These are phyloP conservation scores for Iberis amara DNA, from an alignment of 441 rosid species.

Conservation along the genomic window DNA sequence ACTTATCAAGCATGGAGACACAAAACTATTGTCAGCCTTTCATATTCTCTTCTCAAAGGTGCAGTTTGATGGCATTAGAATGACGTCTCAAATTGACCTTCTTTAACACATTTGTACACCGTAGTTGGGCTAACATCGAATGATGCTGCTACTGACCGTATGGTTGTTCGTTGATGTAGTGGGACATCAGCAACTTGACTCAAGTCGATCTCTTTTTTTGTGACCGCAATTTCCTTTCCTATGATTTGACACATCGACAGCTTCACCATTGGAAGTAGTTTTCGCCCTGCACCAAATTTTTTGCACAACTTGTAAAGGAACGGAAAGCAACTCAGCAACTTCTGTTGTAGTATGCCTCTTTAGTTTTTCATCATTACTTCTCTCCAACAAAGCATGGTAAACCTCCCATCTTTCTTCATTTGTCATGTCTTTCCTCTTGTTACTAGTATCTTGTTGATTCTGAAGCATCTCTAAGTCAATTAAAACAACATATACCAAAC, in stretches of 20 bases:
- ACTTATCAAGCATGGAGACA: not conserved
- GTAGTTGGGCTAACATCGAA: no score
- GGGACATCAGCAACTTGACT: not conserved
- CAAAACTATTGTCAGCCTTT: not conserved
- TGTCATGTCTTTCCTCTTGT: not conserved
- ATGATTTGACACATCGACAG: not conserved
- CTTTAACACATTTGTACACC: not conserved
- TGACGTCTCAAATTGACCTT: not conserved
- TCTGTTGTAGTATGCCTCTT: not conserved
- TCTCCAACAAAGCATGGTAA: not conserved
- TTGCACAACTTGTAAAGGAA: not conserved
- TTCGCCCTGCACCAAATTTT: not conserved
- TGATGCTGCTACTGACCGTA: not conserved
- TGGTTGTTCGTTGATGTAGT: not conserved
- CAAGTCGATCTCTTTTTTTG: not conserved
- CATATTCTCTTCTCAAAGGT: not conserved
- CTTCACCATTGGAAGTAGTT: not conserved
- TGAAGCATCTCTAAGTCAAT: no score
- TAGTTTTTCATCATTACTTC: not conserved
- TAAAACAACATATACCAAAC: no score
- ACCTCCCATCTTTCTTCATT: not conserved
- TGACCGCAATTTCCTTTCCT: not conserved
- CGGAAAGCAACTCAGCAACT: not conserved
- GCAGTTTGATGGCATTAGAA: not conserved
- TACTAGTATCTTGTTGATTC: no score